These are phyloP conservation scores for Thoreauomyces humboldtii DNA, from an alignment of 192 early-diverging fungal genomes.

Conservation along the genomic window DNA sequence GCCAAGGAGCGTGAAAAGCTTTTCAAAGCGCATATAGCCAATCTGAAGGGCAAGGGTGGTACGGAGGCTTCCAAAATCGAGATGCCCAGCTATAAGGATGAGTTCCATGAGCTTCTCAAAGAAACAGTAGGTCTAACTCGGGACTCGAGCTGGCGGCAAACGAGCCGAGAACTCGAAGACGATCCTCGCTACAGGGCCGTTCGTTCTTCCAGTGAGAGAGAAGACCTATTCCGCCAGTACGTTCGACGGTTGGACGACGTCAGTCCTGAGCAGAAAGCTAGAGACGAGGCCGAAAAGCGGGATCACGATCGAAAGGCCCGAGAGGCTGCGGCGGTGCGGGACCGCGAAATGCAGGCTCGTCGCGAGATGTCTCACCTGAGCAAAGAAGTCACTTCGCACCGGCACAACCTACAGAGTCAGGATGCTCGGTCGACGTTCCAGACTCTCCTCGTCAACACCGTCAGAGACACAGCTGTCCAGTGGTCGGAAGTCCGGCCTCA, in stretches of 20 bases:
- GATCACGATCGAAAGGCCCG: conserved; percentile 42
- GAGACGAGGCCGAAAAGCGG: conserved; percentile 35
- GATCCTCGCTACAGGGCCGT: conserved; percentile 67
- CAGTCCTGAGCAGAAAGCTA: background rate
- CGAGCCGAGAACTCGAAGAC: conserved; percentile 60
- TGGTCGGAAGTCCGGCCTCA: conserved; percentile 33
- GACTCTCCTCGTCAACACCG: conserved; percentile 49
- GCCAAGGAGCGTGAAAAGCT: conserved; percentile 59
- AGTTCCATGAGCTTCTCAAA: conserved; percentile 58
- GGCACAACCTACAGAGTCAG: conserved; percentile 29
- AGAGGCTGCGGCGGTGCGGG: conserved; percentile 54
- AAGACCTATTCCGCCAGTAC: conserved; percentile 70
- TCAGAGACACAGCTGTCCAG: conserved; percentile 45
- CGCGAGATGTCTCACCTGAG: conserved; percentile 35
- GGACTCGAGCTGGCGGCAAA: conserved; percentile 61
- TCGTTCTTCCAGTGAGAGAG: conserved; percentile 58
- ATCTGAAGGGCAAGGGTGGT: conserved; percentile 30
- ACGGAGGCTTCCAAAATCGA: conserved; percentile 22
- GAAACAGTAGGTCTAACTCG: conserved; percentile 55
- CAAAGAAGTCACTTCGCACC: conserved; percentile 36
- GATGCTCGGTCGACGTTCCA: conserved; percentile 46
- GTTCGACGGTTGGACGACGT: conserved; percentile 36
- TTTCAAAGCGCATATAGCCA: conserved; percentile 65
- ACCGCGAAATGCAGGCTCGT: conserved; percentile 55
- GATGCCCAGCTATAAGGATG: conserved; percentile 43